Conservation (phyloP, 306 rosid genomes). For the Dalbergia cultrata region DNA sequence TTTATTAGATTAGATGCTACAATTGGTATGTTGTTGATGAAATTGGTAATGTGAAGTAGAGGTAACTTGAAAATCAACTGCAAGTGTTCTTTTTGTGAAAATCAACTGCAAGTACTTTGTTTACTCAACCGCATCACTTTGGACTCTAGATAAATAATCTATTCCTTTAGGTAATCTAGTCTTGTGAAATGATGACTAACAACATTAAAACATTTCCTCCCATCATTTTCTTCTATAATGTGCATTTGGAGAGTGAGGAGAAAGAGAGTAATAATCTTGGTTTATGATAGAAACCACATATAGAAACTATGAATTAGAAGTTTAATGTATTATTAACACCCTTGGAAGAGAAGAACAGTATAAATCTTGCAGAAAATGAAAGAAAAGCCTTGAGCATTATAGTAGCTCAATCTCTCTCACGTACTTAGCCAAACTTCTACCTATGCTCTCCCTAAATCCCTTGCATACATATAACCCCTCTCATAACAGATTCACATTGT, state of each 20-base stretch:
- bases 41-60: not conserved
- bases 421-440: too few relatives aligned
- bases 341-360: too few relatives aligned
- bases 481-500: too few relatives aligned
- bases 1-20: constrained; percentile 18
- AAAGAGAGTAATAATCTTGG: not conserved
- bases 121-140: not conserved
- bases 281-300: not conserved
- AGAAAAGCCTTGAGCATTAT: too few relatives aligned
- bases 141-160: not conserved
- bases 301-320: too few relatives aligned
- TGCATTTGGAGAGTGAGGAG: constrained; percentile 1
- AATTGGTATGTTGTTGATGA: constrained; percentile 12
- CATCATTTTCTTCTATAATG: not conserved
- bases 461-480: too few relatives aligned
- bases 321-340: too few relatives aligned
- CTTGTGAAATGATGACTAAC: not conserved
- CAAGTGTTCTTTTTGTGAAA: not conserved
- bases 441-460: too few relatives aligned
- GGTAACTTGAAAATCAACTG: constrained; percentile 12
- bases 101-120: not conserved
- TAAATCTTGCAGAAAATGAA: too few relatives aligned
- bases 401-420: too few relatives aligned
- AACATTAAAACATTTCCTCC: not conserved
- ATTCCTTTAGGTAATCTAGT: constrained; percentile 14